phyloP scores from a whole-genome alignment of 1,139 yeast genomes.

The Suhomyces guaymorum region DNA sequence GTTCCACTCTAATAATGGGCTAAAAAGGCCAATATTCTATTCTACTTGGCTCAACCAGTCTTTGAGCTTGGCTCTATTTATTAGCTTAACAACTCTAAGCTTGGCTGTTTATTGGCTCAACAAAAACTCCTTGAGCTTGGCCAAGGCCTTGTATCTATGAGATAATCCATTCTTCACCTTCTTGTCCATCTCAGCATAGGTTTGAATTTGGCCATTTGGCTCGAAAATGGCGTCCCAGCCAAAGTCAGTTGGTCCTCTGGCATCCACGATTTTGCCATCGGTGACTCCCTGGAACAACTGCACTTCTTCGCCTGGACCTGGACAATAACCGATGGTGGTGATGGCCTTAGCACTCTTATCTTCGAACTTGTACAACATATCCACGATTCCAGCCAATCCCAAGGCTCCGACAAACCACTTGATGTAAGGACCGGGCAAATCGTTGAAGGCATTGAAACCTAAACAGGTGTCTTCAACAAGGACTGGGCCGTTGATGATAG shows the following conservation, averaged over 20 bases:
- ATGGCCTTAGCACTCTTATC: slow-evolving; percentile 86
- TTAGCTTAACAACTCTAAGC: background rate
- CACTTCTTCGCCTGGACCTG: slow-evolving; percentile 73
- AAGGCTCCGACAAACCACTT: slow-evolving; percentile 83
- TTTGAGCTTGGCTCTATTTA: slow-evolving; percentile 1
- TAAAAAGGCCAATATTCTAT: too few relatives aligned
- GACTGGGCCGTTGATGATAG: slow-evolving; percentile 64
- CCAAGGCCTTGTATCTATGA: slow-evolving; percentile 84
- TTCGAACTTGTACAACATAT: slow-evolving; percentile 76
- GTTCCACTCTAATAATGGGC: too few relatives aligned
- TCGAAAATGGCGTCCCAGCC: slow-evolving; percentile 95
- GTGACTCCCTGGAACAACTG: slow-evolving; percentile 83
- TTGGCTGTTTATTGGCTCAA: slow-evolving; percentile 17
- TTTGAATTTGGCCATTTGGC: slow-evolving; percentile 68
- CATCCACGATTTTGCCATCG: slow-evolving; percentile 72
- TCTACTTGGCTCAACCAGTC: background rate
- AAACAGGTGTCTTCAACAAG: slow-evolving; percentile 95
- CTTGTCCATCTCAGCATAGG: slow-evolving; percentile 93
- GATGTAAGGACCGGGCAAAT: slow-evolving; percentile 87
- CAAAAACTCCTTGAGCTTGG: slow-evolving; percentile 64
- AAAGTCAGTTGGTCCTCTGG: slow-evolving; percentile 77
- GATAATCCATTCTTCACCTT: slow-evolving; percentile 74
- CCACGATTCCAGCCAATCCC: slow-evolving; percentile 73
- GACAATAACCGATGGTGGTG: slow-evolving; percentile 91
- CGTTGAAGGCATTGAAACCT: slow-evolving; percentile 74